A percentile compares a stretch with the other conserved stretches of the same genome.
Evolutionary conservation across 2,329 filamentous ascomycete species (phyloP).

Genomic region (Clonostachys rhizophaga): DNA sequence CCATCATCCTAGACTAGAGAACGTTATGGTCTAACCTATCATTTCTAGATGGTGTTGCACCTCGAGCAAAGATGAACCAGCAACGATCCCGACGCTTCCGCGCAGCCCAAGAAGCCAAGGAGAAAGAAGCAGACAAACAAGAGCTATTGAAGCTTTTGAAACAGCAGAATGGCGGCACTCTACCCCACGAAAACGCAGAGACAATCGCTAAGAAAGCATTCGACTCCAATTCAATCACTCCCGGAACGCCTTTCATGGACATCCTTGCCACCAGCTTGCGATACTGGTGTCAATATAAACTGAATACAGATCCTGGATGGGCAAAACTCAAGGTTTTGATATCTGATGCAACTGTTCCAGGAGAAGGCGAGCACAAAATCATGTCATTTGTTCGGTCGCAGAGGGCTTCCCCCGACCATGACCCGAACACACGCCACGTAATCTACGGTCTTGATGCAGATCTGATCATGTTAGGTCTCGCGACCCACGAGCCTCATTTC

Average conservation of each 20-base stretch:
- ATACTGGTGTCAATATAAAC: conserved; percentile 97
- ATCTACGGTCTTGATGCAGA: conserved; percentile 98
- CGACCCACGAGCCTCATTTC: conserved; percentile 96
- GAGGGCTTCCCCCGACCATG: conserved; percentile 81
- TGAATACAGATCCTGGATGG: conserved; percentile 96
- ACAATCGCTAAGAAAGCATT: conserved; percentile 80
- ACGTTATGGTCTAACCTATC: background rate
- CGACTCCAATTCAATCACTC: conserved; percentile 83
- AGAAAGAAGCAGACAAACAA: conserved; percentile 88
- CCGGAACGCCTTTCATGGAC: conserved; percentile 98
- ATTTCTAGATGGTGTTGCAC: conserved; percentile 80
- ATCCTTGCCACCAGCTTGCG: conserved; percentile 84
- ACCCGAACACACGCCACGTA: conserved; percentile 95
- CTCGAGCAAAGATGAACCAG: conserved; percentile 99
- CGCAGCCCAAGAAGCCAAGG: conserved; percentile 87
- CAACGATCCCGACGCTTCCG: conserved; percentile 95
- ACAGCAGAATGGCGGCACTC: conserved; percentile 65
- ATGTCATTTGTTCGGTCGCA: conserved; percentile 98
- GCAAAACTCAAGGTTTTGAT: conserved; percentile 96
- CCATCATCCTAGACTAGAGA: background rate
- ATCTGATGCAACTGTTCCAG: conserved; percentile 94
- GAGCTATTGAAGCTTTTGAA: conserved; percentile 83
- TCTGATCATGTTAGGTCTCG: conserved; percentile 96
- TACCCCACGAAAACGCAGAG: conserved; percentile 57
- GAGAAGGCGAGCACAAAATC: conserved; percentile 98